phyloP scores from a whole-genome alignment of 2,329 filamentous ascomycete genomes.

The Didymellaceae sp. region DNA sequence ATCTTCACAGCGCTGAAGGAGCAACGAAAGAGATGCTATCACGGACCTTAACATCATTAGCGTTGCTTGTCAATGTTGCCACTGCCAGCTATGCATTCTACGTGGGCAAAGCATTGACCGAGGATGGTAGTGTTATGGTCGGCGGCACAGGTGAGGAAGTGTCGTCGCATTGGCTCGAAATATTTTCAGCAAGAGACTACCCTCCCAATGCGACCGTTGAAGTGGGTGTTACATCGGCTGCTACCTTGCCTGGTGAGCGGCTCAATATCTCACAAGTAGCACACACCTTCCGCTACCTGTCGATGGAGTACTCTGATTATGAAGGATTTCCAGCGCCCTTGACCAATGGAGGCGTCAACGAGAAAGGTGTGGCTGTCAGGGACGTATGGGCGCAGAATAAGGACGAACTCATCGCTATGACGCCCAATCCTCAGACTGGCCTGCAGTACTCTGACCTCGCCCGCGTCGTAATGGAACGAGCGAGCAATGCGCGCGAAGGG shows the following conservation, averaged over 20 bases:
- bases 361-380: slow-evolving; percentile 51
- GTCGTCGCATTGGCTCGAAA: slow-evolving; percentile 56
- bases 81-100: slow-evolving; percentile 58
- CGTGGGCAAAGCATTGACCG: slow-evolving; percentile 55
- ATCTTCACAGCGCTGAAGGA: too few species aligned
- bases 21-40: slow-evolving; percentile 19
- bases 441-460: slow-evolving; percentile 54
- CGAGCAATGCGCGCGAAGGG: slow-evolving; percentile 50
- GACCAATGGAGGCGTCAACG: slow-evolving; percentile 55
- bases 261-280: slow-evolving; percentile 45
- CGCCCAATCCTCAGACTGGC: slow-evolving; percentile 50
- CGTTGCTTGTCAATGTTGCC: slow-evolving; percentile 17
- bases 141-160: slow-evolving; percentile 58
- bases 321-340: slow-evolving; percentile 54
- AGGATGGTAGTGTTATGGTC: slow-evolving; percentile 52
- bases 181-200: slow-evolving; percentile 53
- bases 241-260: slow-evolving; percentile 45
- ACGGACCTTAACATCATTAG: slow-evolving; percentile 8
- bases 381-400: slow-evolving; percentile 53
- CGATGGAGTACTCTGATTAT: slow-evolving; percentile 50
- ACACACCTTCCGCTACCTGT: slow-evolving; percentile 46
- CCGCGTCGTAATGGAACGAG: slow-evolving; percentile 51
- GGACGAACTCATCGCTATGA: slow-evolving; percentile 51
- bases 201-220: slow-evolving; percentile 51
- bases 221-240: slow-evolving; percentile 52